Base-by-base conservation (phyloP, 352 stramenopile genomes). In the Globisporangium carolinianum region DNA sequence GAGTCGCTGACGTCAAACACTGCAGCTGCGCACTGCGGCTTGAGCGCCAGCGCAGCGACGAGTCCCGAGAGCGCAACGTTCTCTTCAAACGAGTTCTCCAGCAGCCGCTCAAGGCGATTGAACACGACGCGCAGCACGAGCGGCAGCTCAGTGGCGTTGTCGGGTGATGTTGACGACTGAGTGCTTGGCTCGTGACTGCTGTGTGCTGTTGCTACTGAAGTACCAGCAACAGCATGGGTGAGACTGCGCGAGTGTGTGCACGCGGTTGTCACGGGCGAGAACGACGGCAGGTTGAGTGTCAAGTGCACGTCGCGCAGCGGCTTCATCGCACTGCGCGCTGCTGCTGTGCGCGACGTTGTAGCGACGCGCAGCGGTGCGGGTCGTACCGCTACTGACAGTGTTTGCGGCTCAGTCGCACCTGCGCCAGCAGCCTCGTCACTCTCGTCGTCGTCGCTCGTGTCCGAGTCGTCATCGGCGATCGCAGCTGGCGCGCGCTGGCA, bases 1-100 rank as follows among this genome's bases (percentile, higher is more conserved):
- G 46, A 37, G 48, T 90, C 76, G 10, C 63, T 55, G 39, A 83
- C 50, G 42, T 89, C 79, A 54, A 90, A 90, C 39, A 91, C 66
- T 2, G 81, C 58, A 0, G 60, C 32, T 0, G 66, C 66, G 38
- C 79, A 91, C 17, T 68, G 68, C 6, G 67, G 57, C 62, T 89
- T 90, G 10, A 87, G 74, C 1, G 85, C 83, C 2, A 95, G 62
- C n/a, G 72, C 67, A 24, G 80, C 85, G 24, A 95, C 71, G 41
- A 95, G 52, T 5, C 85, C 85, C 3, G 85, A 95, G 2, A 95
- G 62, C 15, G 85, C 81, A 14, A 95, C 53, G 43, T 93, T 95
- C 59, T 92, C 85, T 5, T 89, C 68, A 46, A 95, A 87, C 5
- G 83, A 91, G 65, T 86, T 91, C 58, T 92, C 81, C 47, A 95